phyloP scores from a whole-genome alignment of 345 rosid species.

The Citrus sp. region DNA sequence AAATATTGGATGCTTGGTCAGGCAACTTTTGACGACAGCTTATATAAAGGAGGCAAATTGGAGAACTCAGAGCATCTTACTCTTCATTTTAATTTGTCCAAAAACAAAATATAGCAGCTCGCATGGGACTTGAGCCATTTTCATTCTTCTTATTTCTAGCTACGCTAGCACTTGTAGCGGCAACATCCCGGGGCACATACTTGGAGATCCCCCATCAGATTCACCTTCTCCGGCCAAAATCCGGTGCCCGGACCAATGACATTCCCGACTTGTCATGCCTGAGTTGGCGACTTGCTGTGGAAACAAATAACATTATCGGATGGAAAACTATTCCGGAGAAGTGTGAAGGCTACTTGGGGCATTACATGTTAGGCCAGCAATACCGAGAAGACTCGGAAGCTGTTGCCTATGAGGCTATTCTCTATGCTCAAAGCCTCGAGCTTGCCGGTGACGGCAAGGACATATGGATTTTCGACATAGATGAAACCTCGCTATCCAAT shows the following conservation, averaged over 20 bases:
- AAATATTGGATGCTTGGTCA: too few relatives aligned
- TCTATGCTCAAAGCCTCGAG: slow-evolving; percentile 34
- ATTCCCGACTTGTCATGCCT: too few relatives aligned
- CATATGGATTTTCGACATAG: slow-evolving; percentile 46
- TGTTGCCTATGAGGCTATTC: slow-evolving; percentile 32
- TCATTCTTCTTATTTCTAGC: slow-evolving; percentile 8
- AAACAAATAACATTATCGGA: slow-evolving; percentile 44
- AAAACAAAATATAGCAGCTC: too few relatives aligned
- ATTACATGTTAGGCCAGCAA: slow-evolving; percentile 51
- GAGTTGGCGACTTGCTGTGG: slow-evolving; percentile 26
- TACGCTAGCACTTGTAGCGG: background rate
- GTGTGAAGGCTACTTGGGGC: slow-evolving; percentile 48
- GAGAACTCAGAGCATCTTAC: too few relatives aligned
- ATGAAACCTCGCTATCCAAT: slow-evolving; percentile 47
- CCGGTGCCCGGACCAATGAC: too few relatives aligned
- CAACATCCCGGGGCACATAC: slow-evolving; percentile 9
- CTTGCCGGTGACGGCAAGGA: slow-evolving; percentile 32
- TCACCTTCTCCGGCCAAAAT: too few relatives aligned
- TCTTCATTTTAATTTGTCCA: too few relatives aligned
- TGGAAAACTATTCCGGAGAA: slow-evolving; percentile 44
- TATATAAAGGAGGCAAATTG: too few relatives aligned
- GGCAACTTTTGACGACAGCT: too few relatives aligned
- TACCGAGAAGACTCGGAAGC: slow-evolving; percentile 41
- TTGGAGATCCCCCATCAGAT: slow-evolving; percentile 16
- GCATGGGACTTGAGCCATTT: too few relatives aligned